Base-by-base conservation (phyloP, 2,329 filamentous ascomycete genomes). In the Podosphaera fusca region DNA sequence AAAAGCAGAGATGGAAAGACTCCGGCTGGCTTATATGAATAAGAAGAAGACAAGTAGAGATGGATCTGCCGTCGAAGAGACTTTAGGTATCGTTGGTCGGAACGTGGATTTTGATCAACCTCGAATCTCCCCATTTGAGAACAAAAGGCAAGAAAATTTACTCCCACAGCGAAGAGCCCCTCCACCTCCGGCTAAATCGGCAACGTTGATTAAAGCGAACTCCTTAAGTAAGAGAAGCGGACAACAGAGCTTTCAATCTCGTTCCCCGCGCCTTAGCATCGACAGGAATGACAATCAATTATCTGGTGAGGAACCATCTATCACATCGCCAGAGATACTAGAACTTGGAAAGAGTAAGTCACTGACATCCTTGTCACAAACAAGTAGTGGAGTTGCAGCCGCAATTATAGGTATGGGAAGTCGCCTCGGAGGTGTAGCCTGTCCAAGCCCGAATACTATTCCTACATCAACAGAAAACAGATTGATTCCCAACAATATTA, bases 81-180 rank as follows among this genome's bases (percentile, higher is more conserved):
- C 70, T 2, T 72, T 72, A 59, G 75, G 76, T 30, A 85, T 86
- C 63, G 77, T 79, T 33, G 83, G 74, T 69, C 83, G 71, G 68
- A 82, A 72, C 70, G 83, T 75, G 66, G 87, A 98, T 70, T 98
- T 98, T 70, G 90, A 98, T 66, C 80, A 85, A 62, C 87, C 85
- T 10, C 81, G 90, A 59, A 73, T 76, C 57, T 95, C 89, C n/a
- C 89, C 88, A 0, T 95, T 87, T 63, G 88, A 94, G 62, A 84
- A 90, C 62, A 87, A 86, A 70, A 82, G 81, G 63, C 70, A 74
- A 30, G 84, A 88, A 38, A 74, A 72, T 56, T 75, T 95, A 53
- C 81, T 92, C 58, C 92, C 92, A 3, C 80, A 88, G 62, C 80
- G 92, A 61, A 84, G 82, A 64, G 85, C 92, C 6, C 92, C 92